Evolutionary conservation across 495 filamentous ascomycete genomes (phyloP).

Genomic region (Xylaria scruposa): DNA sequence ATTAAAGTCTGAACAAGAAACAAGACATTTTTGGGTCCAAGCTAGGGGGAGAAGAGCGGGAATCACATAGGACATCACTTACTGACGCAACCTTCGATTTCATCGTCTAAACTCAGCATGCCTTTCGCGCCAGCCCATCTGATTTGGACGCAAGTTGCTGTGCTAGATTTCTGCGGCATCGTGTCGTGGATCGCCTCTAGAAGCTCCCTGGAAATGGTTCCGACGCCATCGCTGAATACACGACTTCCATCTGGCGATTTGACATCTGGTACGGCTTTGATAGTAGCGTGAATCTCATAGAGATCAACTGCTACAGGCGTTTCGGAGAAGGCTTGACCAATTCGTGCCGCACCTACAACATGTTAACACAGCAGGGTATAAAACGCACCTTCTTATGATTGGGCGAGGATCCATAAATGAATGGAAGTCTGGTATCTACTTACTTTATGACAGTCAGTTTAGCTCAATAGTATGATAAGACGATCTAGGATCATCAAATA

Average conservation of each 20-base stretch:
- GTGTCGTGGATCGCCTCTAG: conserved; percentile 59
- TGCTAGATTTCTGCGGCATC: conserved; percentile 49
- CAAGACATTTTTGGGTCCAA: neutral
- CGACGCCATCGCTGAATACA: conserved; percentile 82
- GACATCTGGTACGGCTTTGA: conserved; percentile 52
- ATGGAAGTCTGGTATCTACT: conserved; percentile 12
- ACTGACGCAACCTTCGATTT: conserved; percentile 55
- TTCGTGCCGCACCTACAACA: conserved; percentile 68
- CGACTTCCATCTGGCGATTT: conserved; percentile 44
- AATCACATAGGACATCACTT: neutral
- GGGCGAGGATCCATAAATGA: too few species aligned
- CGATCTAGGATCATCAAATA: neutral
- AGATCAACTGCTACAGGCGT: conserved; percentile 63
- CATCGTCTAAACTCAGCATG: conserved; percentile 70
- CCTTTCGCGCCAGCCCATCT: conserved; percentile 75
- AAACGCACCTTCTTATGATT: neutral
- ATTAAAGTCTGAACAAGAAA: neutral
- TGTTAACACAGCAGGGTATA: neutral
- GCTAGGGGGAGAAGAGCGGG: neutral
- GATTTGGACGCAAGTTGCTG: conserved; percentile 73
- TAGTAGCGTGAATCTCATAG: conserved; percentile 40
- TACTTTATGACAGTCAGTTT: conserved; percentile 15
- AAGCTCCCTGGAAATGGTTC: conserved; percentile 67
- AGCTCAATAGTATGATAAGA: neutral
- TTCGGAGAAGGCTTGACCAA: conserved; percentile 84